A percentile compares a stretch with the other conserved stretches of the same genome.
Conservation (phyloP, 1,139 yeast genomes). For the Candida anutae region DNA sequence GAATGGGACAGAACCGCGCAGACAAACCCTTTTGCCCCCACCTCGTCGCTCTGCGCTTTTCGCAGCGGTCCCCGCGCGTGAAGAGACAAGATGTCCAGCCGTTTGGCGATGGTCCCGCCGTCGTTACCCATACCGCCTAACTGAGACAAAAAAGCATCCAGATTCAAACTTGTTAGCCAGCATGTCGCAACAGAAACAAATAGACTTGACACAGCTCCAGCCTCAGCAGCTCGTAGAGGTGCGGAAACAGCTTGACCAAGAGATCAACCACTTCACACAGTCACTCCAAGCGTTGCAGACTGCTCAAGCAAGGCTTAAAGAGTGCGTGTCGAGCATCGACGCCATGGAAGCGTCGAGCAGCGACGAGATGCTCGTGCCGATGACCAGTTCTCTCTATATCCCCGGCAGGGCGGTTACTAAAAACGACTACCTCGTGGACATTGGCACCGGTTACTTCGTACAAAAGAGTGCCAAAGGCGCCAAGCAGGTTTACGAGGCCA, state of each 20-base stretch:
- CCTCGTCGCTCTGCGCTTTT: too few relatives aligned
- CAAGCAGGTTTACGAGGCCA: conserved; percentile 60
- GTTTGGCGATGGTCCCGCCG: conserved; percentile 43
- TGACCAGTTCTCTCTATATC: conserved; percentile 81
- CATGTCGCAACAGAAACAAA: conserved; percentile 3
- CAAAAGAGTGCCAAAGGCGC: conserved; percentile 72
- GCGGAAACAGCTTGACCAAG: conserved; percentile 78
- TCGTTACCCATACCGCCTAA: conserved; percentile 37
- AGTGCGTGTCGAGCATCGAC: conserved; percentile 68
- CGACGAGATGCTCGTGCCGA: conserved; percentile 67
- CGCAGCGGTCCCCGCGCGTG: conserved; percentile 8
- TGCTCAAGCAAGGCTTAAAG: conserved; percentile 77
- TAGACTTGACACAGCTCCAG: conserved; percentile 62
- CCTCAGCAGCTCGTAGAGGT: conserved; percentile 83
- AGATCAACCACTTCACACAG: conserved; percentile 75
- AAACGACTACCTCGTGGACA: conserved; percentile 76
- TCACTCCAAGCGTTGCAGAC: conserved; percentile 79
- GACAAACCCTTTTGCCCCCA: too few relatives aligned
- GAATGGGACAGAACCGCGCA: conserved; percentile 26
- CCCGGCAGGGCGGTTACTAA: conserved; percentile 69
- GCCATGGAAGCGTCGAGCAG: conserved; percentile 42
- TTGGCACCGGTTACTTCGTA: conserved; percentile 93
- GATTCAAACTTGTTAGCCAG: neutral
- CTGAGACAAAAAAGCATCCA: too few relatives aligned
- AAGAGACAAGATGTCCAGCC: conserved; percentile 33